phyloP scores from a whole-genome alignment of 2,329 filamentous ascomycete genomes.

The Fusarium tricinctum region DNA sequence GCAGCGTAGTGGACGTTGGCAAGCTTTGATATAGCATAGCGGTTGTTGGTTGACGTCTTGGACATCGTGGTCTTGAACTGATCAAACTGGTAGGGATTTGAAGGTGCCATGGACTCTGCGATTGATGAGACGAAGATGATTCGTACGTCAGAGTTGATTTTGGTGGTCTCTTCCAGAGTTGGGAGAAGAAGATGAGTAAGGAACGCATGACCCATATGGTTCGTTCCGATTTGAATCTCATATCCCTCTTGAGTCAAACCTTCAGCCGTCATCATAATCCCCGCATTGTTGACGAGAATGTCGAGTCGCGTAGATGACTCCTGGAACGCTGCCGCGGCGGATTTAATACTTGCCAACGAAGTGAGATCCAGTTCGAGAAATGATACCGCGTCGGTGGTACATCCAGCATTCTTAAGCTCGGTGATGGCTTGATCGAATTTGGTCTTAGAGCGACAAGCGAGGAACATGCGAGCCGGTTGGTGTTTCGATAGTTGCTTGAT shows the following conservation, averaged over 20 bases:
- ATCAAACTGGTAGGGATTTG: conserved; percentile 15
- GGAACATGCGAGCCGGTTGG: conserved; percentile 6
- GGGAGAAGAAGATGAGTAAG: not conserved
- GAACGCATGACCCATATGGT: conserved; percentile 13
- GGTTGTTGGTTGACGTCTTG: not conserved
- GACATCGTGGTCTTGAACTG: conserved; percentile 18
- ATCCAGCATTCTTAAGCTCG: not conserved
- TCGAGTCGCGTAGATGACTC: not conserved
- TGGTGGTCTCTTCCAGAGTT: not conserved
- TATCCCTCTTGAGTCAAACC: conserved; percentile 14
- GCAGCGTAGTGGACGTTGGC: conserved; percentile 21
- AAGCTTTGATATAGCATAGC: conserved; percentile 12
- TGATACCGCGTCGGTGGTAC: not conserved
- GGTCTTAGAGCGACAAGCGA: conserved; percentile 14
- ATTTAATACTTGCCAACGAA: conserved; percentile 10
- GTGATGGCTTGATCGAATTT: conserved; percentile 9
- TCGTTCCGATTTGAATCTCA: conserved; percentile 14
- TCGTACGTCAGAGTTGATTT: conserved; percentile 8
- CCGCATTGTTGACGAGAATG: conserved; percentile 12
- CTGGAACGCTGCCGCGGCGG: not conserved
- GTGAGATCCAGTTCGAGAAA: conserved; percentile 4
- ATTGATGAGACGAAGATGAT: not conserved
- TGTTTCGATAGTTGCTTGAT: conserved; percentile 10
- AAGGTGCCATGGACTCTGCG: not conserved
- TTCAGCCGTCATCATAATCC: conserved; percentile 20